Evolutionary conservation across 2,329 filamentous ascomycete genomes (phyloP).

Genomic region (Graphiopsis chlorocephala): DNA sequence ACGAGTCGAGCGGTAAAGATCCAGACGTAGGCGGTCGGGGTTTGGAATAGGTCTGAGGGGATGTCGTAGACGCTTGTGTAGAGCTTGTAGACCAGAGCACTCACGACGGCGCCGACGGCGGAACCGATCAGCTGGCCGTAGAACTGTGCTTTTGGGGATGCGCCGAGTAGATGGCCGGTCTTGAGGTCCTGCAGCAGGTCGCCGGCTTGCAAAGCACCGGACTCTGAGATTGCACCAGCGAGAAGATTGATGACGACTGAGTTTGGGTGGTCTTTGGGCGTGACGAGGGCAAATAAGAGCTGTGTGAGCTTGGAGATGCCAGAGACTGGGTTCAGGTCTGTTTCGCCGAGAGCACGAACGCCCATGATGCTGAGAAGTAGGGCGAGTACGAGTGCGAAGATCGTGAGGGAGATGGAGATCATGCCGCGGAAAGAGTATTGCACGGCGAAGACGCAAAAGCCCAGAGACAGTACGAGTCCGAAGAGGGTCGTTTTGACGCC

Average conservation of each 20-base stretch:
- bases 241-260: slow-evolving; percentile 94
- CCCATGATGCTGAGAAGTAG: slow-evolving; percentile 65
- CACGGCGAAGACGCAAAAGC: slow-evolving; percentile 77
- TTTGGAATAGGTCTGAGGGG: slow-evolving; percentile 85
- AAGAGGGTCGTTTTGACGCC: slow-evolving; percentile 67
- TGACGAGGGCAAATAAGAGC: slow-evolving; percentile 87
- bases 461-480: slow-evolving; percentile 72
- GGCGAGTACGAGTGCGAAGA: slow-evolving; percentile 78
- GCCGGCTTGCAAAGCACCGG: slow-evolving; percentile 86
- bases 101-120: slow-evolving; percentile 79
- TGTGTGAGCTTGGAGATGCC: slow-evolving; percentile 97
- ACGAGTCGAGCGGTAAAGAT: slow-evolving; percentile 93
- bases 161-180: slow-evolving; percentile 88
- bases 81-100: slow-evolving; percentile 80
- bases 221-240: slow-evolving; percentile 82
- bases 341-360: slow-evolving; percentile 68
- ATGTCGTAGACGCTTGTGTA: slow-evolving; percentile 90
- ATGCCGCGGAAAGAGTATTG: slow-evolving; percentile 79
- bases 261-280: slow-evolving; percentile 74
- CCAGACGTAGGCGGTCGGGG: slow-evolving; percentile 95
- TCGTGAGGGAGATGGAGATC: slow-evolving; percentile 76
- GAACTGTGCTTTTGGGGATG: slow-evolving; percentile 91
- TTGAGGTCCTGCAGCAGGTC: slow-evolving; percentile 98
- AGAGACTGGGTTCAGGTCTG: slow-evolving; percentile 92
- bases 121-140: slow-evolving; percentile 93